These are phyloP conservation scores for Corchorus olitorius DNA, from an alignment of 345 rosid genomes.

Conservation along the genomic window DNA sequence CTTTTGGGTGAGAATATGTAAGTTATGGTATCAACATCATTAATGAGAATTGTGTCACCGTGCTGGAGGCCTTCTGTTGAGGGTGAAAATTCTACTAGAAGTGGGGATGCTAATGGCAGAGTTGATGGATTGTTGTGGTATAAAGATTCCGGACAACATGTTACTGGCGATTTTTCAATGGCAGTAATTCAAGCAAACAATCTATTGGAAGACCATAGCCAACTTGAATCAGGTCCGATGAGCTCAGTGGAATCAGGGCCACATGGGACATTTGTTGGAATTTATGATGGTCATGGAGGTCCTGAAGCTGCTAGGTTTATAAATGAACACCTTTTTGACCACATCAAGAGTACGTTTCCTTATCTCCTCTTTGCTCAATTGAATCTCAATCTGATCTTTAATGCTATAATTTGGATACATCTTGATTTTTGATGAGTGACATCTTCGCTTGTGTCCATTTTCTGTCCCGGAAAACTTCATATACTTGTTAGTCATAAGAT, in stretches of 20 bases:
- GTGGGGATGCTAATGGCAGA: conserved; percentile 59
- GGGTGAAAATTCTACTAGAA: conserved; percentile 66
- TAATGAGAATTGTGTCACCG: conserved; percentile 70
- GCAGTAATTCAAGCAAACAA: conserved; percentile 91
- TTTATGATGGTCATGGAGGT: conserved; percentile 99
- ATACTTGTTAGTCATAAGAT: not conserved
- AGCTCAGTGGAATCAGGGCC: conserved; percentile 76
- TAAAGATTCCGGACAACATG: conserved; percentile 74
- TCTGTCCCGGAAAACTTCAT: not conserved
- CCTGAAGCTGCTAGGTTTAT: conserved; percentile 91
- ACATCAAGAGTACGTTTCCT: conserved; percentile 64
- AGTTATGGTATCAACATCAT: conserved; percentile 75
- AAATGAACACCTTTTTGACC: conserved; percentile 63
- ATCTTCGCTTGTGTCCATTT: not conserved
- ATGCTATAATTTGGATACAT: not conserved
- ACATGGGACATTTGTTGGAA: conserved; percentile 91
- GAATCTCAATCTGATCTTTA: conserved; percentile 7
- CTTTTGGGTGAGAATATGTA: conserved; percentile 69
- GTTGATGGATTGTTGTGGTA: conserved; percentile 87
- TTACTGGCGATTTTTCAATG: conserved; percentile 87
- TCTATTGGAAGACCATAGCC: conserved; percentile 82
- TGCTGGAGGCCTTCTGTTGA: conserved; percentile 87
- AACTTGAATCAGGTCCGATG: conserved; percentile 93
- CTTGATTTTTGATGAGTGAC: not conserved
- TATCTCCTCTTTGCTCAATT: conserved; percentile 17